Percentiles rank a stretch among this genome's conserved stretches.
Evolutionary conservation across 176 grass and related monocot species (phyloP).

Genomic region (Lolium perenne): DNA sequence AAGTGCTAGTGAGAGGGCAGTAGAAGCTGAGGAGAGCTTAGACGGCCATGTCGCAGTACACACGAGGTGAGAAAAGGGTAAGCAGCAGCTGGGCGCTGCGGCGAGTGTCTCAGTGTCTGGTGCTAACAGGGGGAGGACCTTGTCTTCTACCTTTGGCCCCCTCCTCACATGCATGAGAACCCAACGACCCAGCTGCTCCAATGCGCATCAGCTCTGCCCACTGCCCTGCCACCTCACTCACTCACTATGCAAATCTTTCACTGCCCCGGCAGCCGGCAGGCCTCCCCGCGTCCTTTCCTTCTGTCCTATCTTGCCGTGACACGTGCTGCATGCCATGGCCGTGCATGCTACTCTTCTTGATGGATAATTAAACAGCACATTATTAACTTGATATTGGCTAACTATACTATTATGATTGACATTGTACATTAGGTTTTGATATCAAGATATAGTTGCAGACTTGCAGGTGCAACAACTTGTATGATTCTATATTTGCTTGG

Average conservation of each 20-base stretch:
- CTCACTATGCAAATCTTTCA: conserved; percentile 40
- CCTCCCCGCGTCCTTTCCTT: conserved; percentile 39
- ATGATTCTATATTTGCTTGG: no score
- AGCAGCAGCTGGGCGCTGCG: conserved; percentile 1
- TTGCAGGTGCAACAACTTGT: no score
- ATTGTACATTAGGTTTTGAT: no score
- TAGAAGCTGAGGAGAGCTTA: neutral
- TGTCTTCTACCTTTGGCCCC: conserved; percentile 34
- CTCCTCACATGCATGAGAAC: conserved; percentile 46
- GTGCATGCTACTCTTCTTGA: neutral
- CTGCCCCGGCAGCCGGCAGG: neutral
- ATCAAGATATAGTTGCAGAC: no score
- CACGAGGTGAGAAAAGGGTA: conserved; percentile 19
- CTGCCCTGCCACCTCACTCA: neutral
- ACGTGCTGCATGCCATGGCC: neutral
- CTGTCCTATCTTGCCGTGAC: conserved; percentile 16
- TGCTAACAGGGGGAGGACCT: neutral
- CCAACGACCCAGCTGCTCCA: conserved; percentile 13
- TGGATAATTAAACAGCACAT: neutral
- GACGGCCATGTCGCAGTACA: conserved; percentile 10
- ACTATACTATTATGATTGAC: no score
- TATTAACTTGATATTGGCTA: neutral
- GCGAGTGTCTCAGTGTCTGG: conserved; percentile 30
- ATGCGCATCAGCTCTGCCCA: neutral
- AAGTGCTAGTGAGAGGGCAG: conserved; percentile 32